A percentile compares a stretch with the other conserved stretches of the same genome.
Conservation (phyloP, 768 basidiomycete genomes). For the Hypholoma fasciculare region DNA sequence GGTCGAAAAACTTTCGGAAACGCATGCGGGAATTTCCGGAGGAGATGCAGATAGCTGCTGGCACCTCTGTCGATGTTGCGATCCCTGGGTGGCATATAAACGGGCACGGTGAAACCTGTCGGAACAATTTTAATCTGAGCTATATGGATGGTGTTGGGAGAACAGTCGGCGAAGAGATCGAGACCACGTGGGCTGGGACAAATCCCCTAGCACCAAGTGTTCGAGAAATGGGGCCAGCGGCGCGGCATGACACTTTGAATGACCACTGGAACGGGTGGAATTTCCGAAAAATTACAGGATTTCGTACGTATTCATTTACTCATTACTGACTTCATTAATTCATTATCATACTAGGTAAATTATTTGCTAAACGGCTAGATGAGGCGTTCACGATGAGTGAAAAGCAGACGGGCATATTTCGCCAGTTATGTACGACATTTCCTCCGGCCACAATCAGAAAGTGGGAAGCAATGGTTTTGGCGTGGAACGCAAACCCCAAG, state of each 20-base stretch:
- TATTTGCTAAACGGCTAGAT: no score
- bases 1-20: conserved; percentile 10
- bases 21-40: no score
- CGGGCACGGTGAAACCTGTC: conserved; percentile 17
- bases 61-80: conserved; percentile 9
- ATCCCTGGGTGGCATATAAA: conserved; percentile 39
- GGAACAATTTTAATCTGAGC: conserved; percentile 29
- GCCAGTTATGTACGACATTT: conserved; percentile 3
- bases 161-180: conserved; percentile 33
- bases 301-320: no score
- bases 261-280: conserved; percentile 38
- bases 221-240: conserved; percentile 35
- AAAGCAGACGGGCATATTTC: conserved; percentile 6
- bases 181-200: conserved; percentile 34
- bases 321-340: no score
- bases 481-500: conserved; percentile 3
- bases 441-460: neutral
- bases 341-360: no score
- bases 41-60: no score
- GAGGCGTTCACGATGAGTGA: no score
- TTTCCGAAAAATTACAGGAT: conserved; percentile 23
- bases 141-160: conserved; percentile 23
- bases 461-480: conserved; percentile 7
- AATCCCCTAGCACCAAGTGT: conserved; percentile 31
- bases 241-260: conserved; percentile 32